Conservation (phyloP, 2,329 filamentous ascomycete genomes). For the Fusarium bactridioides region DNA sequence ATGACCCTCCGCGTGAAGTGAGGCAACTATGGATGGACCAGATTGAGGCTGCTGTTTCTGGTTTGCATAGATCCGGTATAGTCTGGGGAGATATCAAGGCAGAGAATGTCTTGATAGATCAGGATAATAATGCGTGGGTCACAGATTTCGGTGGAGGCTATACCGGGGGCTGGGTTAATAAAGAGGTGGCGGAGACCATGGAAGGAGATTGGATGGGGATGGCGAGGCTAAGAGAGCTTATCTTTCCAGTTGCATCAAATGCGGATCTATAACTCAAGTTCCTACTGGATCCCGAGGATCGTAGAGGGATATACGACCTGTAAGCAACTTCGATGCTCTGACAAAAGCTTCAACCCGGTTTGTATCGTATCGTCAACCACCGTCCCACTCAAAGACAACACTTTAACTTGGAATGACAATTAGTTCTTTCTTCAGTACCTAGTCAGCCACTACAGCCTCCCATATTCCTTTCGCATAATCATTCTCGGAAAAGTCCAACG, state of each 20-base stretch:
- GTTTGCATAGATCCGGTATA: accelerated
- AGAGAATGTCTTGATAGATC: not conserved
- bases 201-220: not conserved
- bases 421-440: not conserved
- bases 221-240: not conserved
- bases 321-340: not conserved
- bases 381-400: no score
- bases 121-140: not conserved
- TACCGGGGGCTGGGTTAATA: not conserved
- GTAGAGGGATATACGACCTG: accelerated
- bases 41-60: not conserved
- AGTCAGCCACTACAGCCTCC: not conserved
- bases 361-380: not conserved
- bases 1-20: not conserved
- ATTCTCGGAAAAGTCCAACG: not conserved
- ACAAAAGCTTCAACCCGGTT: not conserved
- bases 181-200: not conserved
- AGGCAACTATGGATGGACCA: conserved; percentile 23
- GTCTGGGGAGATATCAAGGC: not conserved
- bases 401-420: not conserved
- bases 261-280: accelerated
- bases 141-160: conserved; percentile 1
- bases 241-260: not conserved
- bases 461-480: not conserved
- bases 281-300: not conserved